Conservation (phyloP, 345 rosid species). For the Eucalyptus virginea region DNA sequence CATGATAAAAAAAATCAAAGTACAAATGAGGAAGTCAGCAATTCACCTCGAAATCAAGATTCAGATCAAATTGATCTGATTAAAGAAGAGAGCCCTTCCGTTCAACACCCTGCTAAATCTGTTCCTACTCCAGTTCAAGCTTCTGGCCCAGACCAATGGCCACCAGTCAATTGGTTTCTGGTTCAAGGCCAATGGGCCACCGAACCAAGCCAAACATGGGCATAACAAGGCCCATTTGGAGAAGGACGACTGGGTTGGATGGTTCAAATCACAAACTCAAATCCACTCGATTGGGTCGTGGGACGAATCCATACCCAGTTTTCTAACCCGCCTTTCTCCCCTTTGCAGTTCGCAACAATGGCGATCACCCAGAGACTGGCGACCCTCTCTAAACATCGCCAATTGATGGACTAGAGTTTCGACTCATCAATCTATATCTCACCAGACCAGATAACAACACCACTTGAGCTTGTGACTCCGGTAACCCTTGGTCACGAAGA, state of each 20-base stretch:
- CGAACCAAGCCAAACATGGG: not conserved
- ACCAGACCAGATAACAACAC: accelerated
- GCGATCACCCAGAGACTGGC: not conserved
- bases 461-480: not conserved
- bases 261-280: not conserved
- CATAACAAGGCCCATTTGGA: not conserved
- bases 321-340: not conserved
- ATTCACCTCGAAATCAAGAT: not conserved
- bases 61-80: not conserved
- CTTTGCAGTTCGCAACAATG: not conserved
- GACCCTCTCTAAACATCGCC: not conserved
- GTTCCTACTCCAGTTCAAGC: not conserved
- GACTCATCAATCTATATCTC: not conserved
- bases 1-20: not conserved
- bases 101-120: too few species aligned
- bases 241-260: not conserved
- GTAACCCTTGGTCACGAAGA: not conserved
- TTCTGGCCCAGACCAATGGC: not conserved
- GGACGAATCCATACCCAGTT: not conserved
- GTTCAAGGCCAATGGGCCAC: not conserved
- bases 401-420: not conserved
- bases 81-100: not conserved
- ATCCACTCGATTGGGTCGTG: not conserved
- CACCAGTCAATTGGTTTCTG: not conserved
- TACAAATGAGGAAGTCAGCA: not conserved